Conservation (phyloP, 2,329 filamentous ascomycete genomes). For the Colletotrichum viniferum region DNA sequence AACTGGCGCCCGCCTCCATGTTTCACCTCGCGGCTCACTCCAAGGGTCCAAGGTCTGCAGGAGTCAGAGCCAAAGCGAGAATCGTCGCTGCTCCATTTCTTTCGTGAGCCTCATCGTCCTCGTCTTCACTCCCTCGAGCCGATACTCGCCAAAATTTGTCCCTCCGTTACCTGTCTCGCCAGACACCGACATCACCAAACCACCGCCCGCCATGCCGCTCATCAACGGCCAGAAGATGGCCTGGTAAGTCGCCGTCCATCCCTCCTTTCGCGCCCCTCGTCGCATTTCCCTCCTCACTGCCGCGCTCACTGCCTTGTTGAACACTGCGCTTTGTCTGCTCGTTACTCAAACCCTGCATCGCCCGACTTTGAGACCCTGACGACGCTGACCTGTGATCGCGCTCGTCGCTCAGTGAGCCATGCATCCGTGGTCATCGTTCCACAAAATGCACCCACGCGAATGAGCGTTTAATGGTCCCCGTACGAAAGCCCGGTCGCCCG, state of each 20-base stretch:
- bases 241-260: slow-evolving; percentile 57
- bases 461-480: slow-evolving; percentile 71
- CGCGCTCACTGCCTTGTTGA: background rate
- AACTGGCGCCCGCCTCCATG: slow-evolving; percentile 18
- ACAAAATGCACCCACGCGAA: slow-evolving; percentile 74
- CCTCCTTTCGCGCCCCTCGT: background rate
- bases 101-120: background rate
- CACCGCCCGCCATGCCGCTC: slow-evolving; percentile 60
- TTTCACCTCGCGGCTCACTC: slow-evolving; percentile 16
- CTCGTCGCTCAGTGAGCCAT: slow-evolving; percentile 62
- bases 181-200: background rate
- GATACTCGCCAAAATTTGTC: background rate
- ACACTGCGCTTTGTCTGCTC: background rate
- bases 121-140: background rate
- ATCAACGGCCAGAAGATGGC: slow-evolving; percentile 76
- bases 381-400: slow-evolving; percentile 19
- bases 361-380: background rate
- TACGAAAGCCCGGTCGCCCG: slow-evolving; percentile 74
- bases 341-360: background rate
- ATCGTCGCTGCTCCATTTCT: background rate
- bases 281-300: background rate
- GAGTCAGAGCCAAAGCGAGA: background rate
- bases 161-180: background rate
- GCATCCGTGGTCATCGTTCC: slow-evolving; percentile 77
- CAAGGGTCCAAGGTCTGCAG: slow-evolving; percentile 12